Evolutionary conservation across 2,329 filamentous ascomycete species (phyloP), one percentile per base, ranked within the genome.

Genomic region (Hirsutella thompsonii): DNA sequence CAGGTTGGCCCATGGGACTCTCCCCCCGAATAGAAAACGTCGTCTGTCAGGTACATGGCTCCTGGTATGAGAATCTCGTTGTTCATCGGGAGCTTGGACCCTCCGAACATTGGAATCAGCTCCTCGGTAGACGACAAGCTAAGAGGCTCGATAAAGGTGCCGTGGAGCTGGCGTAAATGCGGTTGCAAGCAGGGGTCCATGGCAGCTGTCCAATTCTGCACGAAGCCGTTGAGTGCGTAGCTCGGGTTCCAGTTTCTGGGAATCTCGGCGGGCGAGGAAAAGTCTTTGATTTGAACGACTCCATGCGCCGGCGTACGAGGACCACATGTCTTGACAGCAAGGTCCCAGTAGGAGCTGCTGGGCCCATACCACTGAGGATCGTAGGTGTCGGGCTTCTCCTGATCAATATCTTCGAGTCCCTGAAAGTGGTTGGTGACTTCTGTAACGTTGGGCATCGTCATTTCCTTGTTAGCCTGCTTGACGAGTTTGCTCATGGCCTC

Each of bases 11-110:
- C 78, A 42, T 71, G 70, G 8, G 59, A 59, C 8, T 64, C 55
- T 40, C 74, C 69, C 40, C 78, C 79, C 2, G 67, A 69, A 55
- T 81, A 81, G 36, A 72, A 68, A 6, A 66, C 61, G 50, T 81
- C 72, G 8, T 70, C 58, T 16, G 67, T 67, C 46, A 78, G 71
- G 51, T 83, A 83, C 71, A 77, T 78, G 51, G 73, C 76, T 5
- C 74, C 74, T 2, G 76, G 76, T 46, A 80, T 76, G 23, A 80
- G 59, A 41, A 81, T 77, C 50, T 81, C 76, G 47, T 74, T 79
- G 52, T 80, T 80, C 47, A 74, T 66, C 28, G 69, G 72, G 35
- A 77, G 65, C 53, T 81, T 81, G 50, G 70, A 79, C 46, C 77
- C 76, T 38, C 74, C 67, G 48, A 81, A 80, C 18, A 81, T 61